A percentile compares a stretch with the other conserved stretches of the same genome.
These are phyloP conservation scores for Penicillium sp. DNA, from an alignment of 2,329 filamentous ascomycete genomes.

Conservation along the genomic window DNA sequence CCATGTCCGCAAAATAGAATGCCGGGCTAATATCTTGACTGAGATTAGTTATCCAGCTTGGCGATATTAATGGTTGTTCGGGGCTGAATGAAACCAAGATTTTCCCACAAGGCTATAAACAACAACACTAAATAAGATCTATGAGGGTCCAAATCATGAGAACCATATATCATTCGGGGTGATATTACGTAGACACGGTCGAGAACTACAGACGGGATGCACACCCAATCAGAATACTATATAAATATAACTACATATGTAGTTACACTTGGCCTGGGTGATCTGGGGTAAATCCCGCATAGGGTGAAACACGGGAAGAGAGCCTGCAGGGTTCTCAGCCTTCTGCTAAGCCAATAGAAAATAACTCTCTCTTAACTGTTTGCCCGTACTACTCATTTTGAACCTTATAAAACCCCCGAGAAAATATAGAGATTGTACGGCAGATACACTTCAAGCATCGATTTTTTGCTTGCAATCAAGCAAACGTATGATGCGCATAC, in stretches of 20 bases:
- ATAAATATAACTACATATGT: too few species aligned
- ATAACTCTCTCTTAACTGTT: too few species aligned
- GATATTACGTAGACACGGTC: not conserved
- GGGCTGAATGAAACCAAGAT: not conserved
- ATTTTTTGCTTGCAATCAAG: not conserved
- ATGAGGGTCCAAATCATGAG: not conserved
- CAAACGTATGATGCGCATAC: not conserved
- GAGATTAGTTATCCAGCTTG: conserved; percentile 7
- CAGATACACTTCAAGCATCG: not conserved
- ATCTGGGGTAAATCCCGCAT: not conserved
- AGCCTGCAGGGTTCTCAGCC: not conserved
- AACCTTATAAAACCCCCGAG: too few species aligned
- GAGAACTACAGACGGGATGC: not conserved
- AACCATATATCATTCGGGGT: not conserved
- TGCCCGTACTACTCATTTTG: not conserved
- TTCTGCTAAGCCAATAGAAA: not conserved
- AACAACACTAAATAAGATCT: not conserved
- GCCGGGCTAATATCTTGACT: conserved; percentile 16
- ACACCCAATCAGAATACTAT: not conserved
- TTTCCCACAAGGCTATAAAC: not conserved
- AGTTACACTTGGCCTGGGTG: not conserved
- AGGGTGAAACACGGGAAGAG: not conserved
- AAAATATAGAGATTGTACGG: too few species aligned
- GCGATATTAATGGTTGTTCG: too few species aligned
- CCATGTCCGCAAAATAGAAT: conserved; percentile 19